Evolutionary conservation across 768 basidiomycete species (phyloP), one percentile per base, ranked within the genome.

Genomic region (Tephrocybe sp.): DNA sequence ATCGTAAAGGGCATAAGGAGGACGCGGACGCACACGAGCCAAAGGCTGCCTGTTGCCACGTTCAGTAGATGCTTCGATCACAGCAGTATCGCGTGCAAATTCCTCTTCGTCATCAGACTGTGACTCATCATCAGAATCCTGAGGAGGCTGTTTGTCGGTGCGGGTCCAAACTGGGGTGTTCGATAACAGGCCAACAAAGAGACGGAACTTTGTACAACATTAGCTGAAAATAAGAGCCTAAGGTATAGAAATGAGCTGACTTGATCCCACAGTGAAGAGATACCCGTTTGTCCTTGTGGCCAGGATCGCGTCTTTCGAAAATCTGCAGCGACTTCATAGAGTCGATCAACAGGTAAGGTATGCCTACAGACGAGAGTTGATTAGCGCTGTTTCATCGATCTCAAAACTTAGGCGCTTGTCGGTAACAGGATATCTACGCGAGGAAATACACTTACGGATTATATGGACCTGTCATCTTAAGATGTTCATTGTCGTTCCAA

Each of bases 401-500:
- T 13, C 22, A 26, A 7, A 4, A 7, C 26, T 26, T 7, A 26
- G 26, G 26, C 26, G 7, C 4, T 26, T 26, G 26, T 4, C 32
- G 36, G 6, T 22, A 16, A 19, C 8, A 34, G 19, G 31, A 31
- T 2, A 32, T 14, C 17, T 36, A 39, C 22, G 51, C 12, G 22
- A 41, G 35, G 26, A 7, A 48, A 34, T 39, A 7, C 13, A 70
- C 83, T 58, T 55, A 87, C 86, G 69, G 64, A 60, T 87, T 72
- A 50, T 77, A 78, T 32, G 65, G 69, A 36, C 66, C 67, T 23
- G 61, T 67, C 34, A 70, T 64, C 51, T 80, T 70, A 30, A 74
- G 65, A 42, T 72, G 65, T 62, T 89, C 87, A 3, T 68, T 71
- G 36, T 84, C 79, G 44, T 77, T 78, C 89, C 89, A 91, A n/a